Conservation (phyloP, 306 rosid genomes). For the Sesbania bispinosa region DNA sequence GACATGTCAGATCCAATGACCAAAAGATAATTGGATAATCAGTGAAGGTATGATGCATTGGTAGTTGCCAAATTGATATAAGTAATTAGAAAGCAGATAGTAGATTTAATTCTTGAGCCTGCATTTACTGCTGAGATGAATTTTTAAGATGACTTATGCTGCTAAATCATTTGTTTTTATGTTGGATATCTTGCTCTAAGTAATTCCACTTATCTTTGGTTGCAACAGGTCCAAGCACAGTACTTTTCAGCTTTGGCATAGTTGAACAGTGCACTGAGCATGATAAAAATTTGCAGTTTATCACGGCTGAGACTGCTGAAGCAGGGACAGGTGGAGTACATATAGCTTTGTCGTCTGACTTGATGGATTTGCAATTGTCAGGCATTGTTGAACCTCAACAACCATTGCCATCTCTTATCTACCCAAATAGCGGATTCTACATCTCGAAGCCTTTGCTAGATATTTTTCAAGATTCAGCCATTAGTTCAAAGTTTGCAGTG, state of each 20-base stretch:
- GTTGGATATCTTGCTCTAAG: neutral
- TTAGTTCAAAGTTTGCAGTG: slow-evolving; percentile 54
- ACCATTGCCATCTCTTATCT: slow-evolving; percentile 34
- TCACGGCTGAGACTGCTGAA: slow-evolving; percentile 53
- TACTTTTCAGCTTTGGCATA: slow-evolving; percentile 52
- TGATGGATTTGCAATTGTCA: slow-evolving; percentile 49
- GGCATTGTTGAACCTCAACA: slow-evolving; percentile 38
- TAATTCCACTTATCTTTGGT: slow-evolving; percentile 28
- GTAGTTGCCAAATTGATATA: slow-evolving; percentile 5
- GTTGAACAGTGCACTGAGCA: slow-evolving; percentile 56
- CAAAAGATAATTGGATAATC: neutral
- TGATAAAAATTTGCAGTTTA: slow-evolving; percentile 52
- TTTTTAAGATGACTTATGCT: slow-evolving; percentile 6
- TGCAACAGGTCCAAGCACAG: slow-evolving; percentile 38
- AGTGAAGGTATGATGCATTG: neutral
- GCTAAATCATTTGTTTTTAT: slow-evolving; percentile 12
- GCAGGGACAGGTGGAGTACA: slow-evolving; percentile 33
- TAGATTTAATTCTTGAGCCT: slow-evolving; percentile 3
- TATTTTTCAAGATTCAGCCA: slow-evolving; percentile 55
- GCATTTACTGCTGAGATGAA: slow-evolving; percentile 6
- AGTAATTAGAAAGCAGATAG: neutral
- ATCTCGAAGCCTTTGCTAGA: slow-evolving; percentile 56
- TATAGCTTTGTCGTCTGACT: slow-evolving; percentile 40
- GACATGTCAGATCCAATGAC: slow-evolving; percentile 1
- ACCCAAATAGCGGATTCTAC: slow-evolving; percentile 38